A percentile compares a stretch with the other conserved stretches of the same genome.
These are phyloP conservation scores for Astraeus odoratus DNA, from an alignment of 768 basidiomycete species.

Conservation along the genomic window DNA sequence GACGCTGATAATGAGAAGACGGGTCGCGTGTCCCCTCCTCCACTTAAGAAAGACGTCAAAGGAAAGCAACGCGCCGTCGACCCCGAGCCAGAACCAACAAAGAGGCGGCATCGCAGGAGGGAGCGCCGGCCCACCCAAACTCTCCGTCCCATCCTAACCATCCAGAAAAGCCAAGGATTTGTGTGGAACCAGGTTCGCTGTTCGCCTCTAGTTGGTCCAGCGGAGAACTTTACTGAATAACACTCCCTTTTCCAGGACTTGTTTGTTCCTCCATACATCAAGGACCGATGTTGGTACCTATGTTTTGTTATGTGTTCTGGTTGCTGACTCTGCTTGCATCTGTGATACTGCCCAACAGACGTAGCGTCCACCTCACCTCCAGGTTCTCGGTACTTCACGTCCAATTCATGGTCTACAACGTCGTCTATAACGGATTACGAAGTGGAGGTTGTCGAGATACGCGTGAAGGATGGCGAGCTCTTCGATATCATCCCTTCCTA, in stretches of 20 bases:
- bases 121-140: constrained; percentile 53
- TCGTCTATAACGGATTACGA: constrained; percentile 69
- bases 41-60: constrained; percentile 56
- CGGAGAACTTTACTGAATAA: background rate
- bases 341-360: constrained; percentile 36
- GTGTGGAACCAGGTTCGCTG: constrained; percentile 84
- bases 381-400: constrained; percentile 56
- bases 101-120: constrained; percentile 43
- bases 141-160: constrained; percentile 78
- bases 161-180: constrained; percentile 82
- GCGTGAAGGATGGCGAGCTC: constrained; percentile 72
- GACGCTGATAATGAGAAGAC: constrained; percentile 26
- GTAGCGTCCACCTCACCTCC: constrained; percentile 81
- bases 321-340: background rate
- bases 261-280: constrained; percentile 84
- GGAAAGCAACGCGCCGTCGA: constrained; percentile 79
- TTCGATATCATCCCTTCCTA: constrained; percentile 60
- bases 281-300: constrained; percentile 72
- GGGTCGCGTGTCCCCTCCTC: constrained; percentile 21
- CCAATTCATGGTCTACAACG: constrained; percentile 60
- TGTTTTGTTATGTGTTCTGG: constrained; percentile 2
- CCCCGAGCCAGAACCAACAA: constrained; percentile 48
- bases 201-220: background rate
- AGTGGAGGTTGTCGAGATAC: constrained; percentile 83
- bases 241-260: constrained; percentile 50